Evolutionary conservation across 495 filamentous ascomycete genomes (phyloP).

Genomic region (Xylaria bambusicola): DNA sequence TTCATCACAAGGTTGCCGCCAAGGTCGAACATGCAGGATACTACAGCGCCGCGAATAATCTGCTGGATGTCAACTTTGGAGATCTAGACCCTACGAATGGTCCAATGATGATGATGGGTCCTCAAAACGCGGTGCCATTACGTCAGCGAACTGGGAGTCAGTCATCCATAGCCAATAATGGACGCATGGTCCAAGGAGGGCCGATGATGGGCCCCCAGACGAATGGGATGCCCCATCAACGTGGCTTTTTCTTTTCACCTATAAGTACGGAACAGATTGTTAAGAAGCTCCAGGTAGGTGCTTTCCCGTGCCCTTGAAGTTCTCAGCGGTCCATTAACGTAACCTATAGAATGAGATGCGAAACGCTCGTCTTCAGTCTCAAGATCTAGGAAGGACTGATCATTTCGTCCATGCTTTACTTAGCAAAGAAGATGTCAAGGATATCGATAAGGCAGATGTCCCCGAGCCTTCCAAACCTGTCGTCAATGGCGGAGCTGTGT

Average conservation of each 20-base stretch:
- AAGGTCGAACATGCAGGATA: slow-evolving; percentile 94
- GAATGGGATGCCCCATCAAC: slow-evolving; percentile 42
- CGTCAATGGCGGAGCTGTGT: slow-evolving; percentile 45
- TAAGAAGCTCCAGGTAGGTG: slow-evolving; percentile 85
- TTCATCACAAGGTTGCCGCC: slow-evolving; percentile 96
- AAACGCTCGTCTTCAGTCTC: slow-evolving; percentile 79
- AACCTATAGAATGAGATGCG: slow-evolving; percentile 75
- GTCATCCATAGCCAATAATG: slow-evolving; percentile 63
- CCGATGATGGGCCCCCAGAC: slow-evolving; percentile 58
- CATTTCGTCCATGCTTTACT: slow-evolving; percentile 78
- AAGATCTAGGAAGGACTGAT: slow-evolving; percentile 78
- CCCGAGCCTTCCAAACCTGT: slow-evolving; percentile 44
- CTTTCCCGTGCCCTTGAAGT: slow-evolving; percentile 9
- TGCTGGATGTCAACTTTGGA: slow-evolving; percentile 85
- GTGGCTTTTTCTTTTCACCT: slow-evolving; percentile 75
- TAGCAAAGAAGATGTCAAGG: slow-evolving; percentile 70
- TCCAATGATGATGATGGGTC: slow-evolving; percentile 61
- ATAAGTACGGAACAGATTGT: slow-evolving; percentile 94
- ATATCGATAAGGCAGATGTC: slow-evolving; percentile 52
- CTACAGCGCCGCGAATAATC: slow-evolving; percentile 64
- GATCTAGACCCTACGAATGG: slow-evolving; percentile 78
- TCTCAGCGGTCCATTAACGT: slow-evolving; percentile 8
- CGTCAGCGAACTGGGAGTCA: slow-evolving; percentile 73
- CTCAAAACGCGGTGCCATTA: slow-evolving; percentile 49
- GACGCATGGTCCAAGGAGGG: slow-evolving; percentile 48